Percentiles rank a stretch among this genome's conserved stretches.
These are phyloP conservation scores for Suhomyces bribrorum DNA, from an alignment of 1,139 yeast species.

Conservation along the genomic window DNA sequence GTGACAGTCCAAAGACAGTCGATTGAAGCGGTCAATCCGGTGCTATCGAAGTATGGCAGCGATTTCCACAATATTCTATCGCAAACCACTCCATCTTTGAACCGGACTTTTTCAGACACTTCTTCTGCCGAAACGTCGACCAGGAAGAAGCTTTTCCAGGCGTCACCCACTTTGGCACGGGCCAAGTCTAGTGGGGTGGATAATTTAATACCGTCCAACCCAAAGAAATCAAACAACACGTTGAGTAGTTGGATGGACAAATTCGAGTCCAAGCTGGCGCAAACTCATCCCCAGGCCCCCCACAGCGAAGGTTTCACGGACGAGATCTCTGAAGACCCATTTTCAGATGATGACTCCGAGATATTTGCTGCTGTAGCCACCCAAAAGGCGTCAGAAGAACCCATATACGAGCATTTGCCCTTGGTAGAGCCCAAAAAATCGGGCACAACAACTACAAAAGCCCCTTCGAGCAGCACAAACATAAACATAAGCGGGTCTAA, in stretches of 20 bases:
- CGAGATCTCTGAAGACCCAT: conserved; percentile 27
- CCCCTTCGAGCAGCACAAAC: no score
- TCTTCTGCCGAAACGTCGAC: conserved; percentile 17
- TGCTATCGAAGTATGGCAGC: conserved; percentile 42
- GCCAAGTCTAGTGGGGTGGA: conserved; percentile 34
- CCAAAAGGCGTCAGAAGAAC: conserved; percentile 1
- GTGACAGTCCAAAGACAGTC: neutral
- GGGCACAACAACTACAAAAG: no score
- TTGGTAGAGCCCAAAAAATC: no score
- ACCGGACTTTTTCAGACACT: conserved; percentile 32
- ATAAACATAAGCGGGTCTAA: no score
- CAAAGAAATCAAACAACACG: conserved; percentile 14
- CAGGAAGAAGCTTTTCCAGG: conserved; percentile 8
- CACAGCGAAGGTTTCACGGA: conserved; percentile 1
- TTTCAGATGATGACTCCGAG: conserved; percentile 39
- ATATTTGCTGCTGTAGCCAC: conserved; percentile 13
- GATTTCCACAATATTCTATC: conserved; percentile 27
- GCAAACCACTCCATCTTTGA: conserved; percentile 26
- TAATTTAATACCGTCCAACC: conserved; percentile 10
- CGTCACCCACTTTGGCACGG: conserved; percentile 27
- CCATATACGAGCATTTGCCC: no score
- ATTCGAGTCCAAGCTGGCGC: conserved; percentile 24
- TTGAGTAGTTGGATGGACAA: conserved; percentile 37
- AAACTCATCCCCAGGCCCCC: neutral
- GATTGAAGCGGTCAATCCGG: conserved; percentile 33